Conservation (phyloP, 2,329 filamentous ascomycete species). For the Dendryphion nanum region DNA sequence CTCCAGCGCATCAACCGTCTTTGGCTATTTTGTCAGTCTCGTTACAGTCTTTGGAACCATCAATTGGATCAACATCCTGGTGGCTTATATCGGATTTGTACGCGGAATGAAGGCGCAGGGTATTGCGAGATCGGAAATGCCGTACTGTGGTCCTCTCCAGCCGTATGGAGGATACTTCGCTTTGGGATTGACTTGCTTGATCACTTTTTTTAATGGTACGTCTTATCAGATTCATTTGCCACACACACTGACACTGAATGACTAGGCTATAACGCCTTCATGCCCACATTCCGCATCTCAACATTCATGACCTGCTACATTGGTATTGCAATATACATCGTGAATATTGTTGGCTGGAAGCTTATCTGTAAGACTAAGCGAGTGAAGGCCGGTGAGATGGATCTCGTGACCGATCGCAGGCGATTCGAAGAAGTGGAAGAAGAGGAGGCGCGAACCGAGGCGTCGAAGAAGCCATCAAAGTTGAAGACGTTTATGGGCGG, state of each 20-base stretch:
- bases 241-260: not conserved
- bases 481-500: too few species aligned
- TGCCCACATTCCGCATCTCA: not conserved
- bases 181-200: constrained; percentile 48
- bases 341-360: not conserved
- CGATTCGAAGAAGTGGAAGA: not conserved
- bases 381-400: not conserved
- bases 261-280: constrained; percentile 1
- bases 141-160: constrained; percentile 49
- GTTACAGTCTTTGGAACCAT: constrained; percentile 58
- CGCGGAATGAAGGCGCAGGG: constrained; percentile 46
- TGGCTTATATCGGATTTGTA: constrained; percentile 62
- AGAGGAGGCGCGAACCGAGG: not conserved
- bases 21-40: constrained; percentile 70
- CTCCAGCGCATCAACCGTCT: constrained; percentile 49
- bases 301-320: constrained; percentile 1
- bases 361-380: constrained; percentile 1
- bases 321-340: not conserved
- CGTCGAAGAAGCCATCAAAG: too few species aligned
- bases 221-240: not conserved
- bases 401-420: constrained; percentile 1
- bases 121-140: constrained; percentile 53
- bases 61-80: constrained; percentile 55
- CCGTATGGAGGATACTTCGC: constrained; percentile 59
- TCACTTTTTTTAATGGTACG: constrained; percentile 33